Conservation (phyloP, 345 rosid species). For the Populus pruinosa region DNA sequence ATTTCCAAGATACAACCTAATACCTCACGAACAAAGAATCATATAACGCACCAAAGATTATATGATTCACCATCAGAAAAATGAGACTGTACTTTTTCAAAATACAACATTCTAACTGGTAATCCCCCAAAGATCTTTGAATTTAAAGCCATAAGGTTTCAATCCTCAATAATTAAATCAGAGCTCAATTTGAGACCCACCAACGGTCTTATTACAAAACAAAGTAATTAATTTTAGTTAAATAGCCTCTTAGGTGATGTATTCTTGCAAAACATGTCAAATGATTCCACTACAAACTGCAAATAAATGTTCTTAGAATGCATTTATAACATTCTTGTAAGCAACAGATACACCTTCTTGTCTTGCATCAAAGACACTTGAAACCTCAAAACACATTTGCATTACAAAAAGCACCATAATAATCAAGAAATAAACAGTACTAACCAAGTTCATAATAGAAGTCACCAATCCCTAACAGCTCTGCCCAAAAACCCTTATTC, state of each 20-base stretch:
- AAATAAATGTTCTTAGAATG: background rate
- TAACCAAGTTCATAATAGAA: constrained; percentile 90
- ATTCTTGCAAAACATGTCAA: background rate
- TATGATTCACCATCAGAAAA: background rate
- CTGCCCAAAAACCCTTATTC: constrained; percentile 94
- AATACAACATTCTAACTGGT: background rate
- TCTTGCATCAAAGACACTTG: background rate
- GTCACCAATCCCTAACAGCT: constrained; percentile 94
- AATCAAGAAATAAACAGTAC: constrained; percentile 10
- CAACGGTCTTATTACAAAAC: background rate
- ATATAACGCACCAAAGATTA: background rate
- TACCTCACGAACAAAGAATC: background rate
- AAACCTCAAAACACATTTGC: background rate
- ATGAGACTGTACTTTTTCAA: too few relatives aligned
- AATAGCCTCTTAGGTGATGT: background rate
- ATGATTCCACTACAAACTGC: background rate
- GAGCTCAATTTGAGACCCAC: background rate
- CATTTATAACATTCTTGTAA: background rate
- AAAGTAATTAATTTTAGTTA: background rate
- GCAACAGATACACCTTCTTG: background rate
- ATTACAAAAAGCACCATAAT: background rate
- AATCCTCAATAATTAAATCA: background rate
- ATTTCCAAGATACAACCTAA: background rate
- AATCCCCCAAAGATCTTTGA: background rate
- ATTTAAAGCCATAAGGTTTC: background rate